Base-by-base conservation (phyloP, 2,329 filamentous ascomycete genomes). In the Calonectria hongkongensis region DNA sequence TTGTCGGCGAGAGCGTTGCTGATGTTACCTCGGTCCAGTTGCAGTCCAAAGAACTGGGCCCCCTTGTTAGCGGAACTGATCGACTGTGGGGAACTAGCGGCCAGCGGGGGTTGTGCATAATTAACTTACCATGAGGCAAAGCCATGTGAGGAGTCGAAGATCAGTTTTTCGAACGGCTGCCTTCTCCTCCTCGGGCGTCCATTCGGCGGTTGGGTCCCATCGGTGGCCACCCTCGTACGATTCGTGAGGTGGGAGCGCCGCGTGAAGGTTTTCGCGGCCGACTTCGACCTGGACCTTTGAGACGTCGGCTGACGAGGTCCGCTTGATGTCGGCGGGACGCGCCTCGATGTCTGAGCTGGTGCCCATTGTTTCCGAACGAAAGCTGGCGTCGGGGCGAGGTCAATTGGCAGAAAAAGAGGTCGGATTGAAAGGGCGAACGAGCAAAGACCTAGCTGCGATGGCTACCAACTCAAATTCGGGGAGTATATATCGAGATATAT, bases 11-110 rank as follows among this genome's bases (percentile, higher is more conserved):
- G 83, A 3, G 91, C 92, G 76, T 92, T 92, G 68, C 86, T 86
- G 78, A 93, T 83, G 77, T 93, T 93, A 65, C 91, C 90, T 60
- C 92, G 86, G 79, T 93, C 91, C 9, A 93, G 83, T 78, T 93
- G 90, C 5, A 93, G 84, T 0, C 89, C 90, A 70, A 93, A 92
- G 82, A 93, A 93, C 83, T 81, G 50, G 27, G 50, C 27, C 47
- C 4, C 56, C 71, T 13, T 77, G 71, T 79, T 73, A 79, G 76
- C 67, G 50, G 28, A 47, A 62, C 4, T 62, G 28, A 73, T 72
- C 66, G 70, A 70, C 62, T 30, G 66, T 43, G 66, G 66, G 60
- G 15, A 66, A 48, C 15, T 39, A 69, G 13, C 21, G 7, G 47
- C 47, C 13, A 21, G 28, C 45, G n/a, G 62, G 21, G 2, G 21